Evolutionary conservation across 2,329 filamentous ascomycete genomes (phyloP).

Genomic region (Akanthomyces lecanii): DNA sequence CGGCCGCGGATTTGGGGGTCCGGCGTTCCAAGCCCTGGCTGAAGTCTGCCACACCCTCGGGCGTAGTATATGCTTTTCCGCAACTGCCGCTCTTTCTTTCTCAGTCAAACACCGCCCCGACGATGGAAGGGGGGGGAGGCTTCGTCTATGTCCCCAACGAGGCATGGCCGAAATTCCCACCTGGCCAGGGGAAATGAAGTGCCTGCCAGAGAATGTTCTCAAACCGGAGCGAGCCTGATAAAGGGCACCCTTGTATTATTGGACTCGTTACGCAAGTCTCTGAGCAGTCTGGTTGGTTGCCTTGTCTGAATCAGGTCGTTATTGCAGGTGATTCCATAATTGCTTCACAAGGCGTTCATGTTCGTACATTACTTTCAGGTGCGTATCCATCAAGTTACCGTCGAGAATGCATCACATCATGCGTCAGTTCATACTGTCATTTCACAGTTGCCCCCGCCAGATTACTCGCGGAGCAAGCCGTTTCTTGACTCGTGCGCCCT

Average conservation of each 20-base stretch:
- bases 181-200: no score
- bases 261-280: not conserved
- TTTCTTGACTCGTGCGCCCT: not conserved
- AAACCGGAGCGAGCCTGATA: no score
- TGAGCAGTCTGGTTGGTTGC: not conserved
- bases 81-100: not conserved
- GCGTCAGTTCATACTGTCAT: conserved; percentile 7
- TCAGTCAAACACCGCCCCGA: not conserved
- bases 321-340: not conserved
- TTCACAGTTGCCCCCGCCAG: not conserved
- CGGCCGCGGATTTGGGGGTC: not conserved
- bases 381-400: no score
- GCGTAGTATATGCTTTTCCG: not conserved
- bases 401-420: not conserved
- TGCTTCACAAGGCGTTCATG: no score
- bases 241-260: no score
- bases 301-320: not conserved
- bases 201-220: no score
- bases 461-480: not conserved
- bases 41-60: no score
- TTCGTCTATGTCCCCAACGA: not conserved
- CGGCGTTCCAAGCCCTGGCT: no score
- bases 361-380: not conserved
- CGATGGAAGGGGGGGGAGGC: no score
- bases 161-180: not conserved